Evolutionary conservation across 169 alveolate species (phyloP).

Genomic region (Cardiosporidium cionae): DNA sequence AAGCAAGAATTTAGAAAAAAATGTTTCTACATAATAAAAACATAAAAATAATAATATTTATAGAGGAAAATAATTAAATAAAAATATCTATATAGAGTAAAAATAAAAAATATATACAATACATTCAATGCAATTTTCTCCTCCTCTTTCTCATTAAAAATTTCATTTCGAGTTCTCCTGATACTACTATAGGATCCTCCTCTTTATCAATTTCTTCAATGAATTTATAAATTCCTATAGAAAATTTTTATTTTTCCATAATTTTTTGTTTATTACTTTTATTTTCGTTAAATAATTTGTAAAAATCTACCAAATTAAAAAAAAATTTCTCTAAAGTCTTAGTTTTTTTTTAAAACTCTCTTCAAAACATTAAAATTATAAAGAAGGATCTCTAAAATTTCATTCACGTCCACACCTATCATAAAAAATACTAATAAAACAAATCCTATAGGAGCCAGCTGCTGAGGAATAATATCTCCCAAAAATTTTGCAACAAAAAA

Average conservation of each 20-base stretch:
- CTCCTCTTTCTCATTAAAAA: background rate
- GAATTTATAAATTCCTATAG: too few species aligned
- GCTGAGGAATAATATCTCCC: constrained; percentile 6
- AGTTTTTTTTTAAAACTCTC: too few species aligned
- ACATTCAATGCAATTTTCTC: background rate
- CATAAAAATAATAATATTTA: background rate
- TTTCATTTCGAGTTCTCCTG: background rate
- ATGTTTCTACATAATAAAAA: background rate
- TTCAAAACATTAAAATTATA: too few species aligned
- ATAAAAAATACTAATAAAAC: constrained; percentile 6
- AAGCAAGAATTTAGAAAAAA: background rate
- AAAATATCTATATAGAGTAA: background rate
- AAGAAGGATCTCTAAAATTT: too few species aligned
- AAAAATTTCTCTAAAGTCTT: too few species aligned
- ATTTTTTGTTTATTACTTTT: too few species aligned
- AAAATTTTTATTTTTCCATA: background rate
- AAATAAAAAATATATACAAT: background rate
- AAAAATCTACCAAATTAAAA: too few species aligned
- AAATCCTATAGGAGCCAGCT: background rate
- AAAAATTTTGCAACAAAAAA: constrained; percentile 16
- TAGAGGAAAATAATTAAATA: background rate
- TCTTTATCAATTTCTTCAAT: background rate
- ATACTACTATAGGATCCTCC: background rate
- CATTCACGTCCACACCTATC: constrained; percentile 10
- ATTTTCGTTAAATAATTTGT: too few species aligned